phyloP scores from a whole-genome alignment of 768 basidiomycete species.

The Rhodotorula toruloides region DNA sequence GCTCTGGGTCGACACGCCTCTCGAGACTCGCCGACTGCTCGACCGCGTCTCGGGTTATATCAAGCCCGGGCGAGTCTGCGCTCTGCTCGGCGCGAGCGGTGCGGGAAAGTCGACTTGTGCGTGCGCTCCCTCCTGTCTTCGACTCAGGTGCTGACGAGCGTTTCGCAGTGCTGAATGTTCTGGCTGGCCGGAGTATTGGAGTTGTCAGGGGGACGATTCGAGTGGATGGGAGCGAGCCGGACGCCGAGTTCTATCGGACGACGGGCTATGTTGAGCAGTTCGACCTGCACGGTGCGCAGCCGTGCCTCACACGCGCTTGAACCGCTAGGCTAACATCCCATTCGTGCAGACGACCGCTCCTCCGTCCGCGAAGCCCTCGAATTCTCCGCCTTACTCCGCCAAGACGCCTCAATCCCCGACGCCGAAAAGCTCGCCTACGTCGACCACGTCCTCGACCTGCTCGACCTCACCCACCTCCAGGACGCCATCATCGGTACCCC shows the following conservation, averaged over 20 bases:
- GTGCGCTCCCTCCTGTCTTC: neutral
- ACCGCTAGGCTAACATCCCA: neutral
- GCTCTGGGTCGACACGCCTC: constrained; percentile 32
- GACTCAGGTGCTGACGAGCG: too few relatives aligned
- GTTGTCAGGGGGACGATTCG: constrained; percentile 51
- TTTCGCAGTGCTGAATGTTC: constrained; percentile 41
- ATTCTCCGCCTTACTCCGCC: constrained; percentile 50
- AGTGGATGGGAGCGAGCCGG: constrained; percentile 48
- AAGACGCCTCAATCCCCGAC: constrained; percentile 46
- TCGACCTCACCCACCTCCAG: constrained; percentile 50
- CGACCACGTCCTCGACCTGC: constrained; percentile 49
- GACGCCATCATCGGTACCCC: constrained; percentile 52
- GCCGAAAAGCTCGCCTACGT: constrained; percentile 50
- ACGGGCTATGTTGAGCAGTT: constrained; percentile 47
- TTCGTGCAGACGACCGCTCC: constrained; percentile 23
- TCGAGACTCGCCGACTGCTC: constrained; percentile 37
- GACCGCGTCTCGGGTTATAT: constrained; percentile 41
- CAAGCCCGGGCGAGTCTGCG: constrained; percentile 45
- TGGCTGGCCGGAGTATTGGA: constrained; percentile 47
- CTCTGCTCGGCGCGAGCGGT: constrained; percentile 52
- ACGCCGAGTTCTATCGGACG: constrained; percentile 49
- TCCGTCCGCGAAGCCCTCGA: constrained; percentile 52
- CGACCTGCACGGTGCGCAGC: constrained; percentile 47
- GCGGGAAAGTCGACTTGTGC: constrained; percentile 48
- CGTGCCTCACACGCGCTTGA: constrained; percentile 29